Evolutionary conservation across 352 stramenopile genomes (phyloP).

Genomic region (Plasmopara halstedii): DNA sequence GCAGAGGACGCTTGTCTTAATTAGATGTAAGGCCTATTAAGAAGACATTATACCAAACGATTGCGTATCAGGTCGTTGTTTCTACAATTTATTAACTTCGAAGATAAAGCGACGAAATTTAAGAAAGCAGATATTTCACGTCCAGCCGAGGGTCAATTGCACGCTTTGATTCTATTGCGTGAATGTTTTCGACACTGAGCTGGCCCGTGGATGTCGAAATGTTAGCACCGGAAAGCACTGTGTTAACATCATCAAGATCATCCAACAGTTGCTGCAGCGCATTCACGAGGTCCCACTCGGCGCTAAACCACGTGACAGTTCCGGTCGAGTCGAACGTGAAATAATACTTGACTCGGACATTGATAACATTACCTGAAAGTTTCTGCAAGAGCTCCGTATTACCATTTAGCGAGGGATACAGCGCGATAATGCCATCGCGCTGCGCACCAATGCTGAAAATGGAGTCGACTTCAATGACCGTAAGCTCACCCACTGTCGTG

Average conservation of each 20-base stretch:
- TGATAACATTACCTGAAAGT: slow-evolving; percentile 31
- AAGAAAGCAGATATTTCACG: slow-evolving; percentile 41
- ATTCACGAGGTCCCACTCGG: slow-evolving; percentile 49
- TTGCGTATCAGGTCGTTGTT: too few species aligned
- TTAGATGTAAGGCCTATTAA: too few species aligned
- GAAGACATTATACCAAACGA: too few species aligned
- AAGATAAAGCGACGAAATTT: too few species aligned
- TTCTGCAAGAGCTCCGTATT: slow-evolving; percentile 44
- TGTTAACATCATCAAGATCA: slow-evolving; percentile 27
- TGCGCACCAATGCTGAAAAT: slow-evolving; percentile 30
- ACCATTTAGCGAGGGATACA: slow-evolving; percentile 36
- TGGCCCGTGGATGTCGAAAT: slow-evolving; percentile 53
- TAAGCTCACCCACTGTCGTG: slow-evolving; percentile 28
- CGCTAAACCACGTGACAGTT: slow-evolving; percentile 43
- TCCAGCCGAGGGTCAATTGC: slow-evolving; percentile 24
- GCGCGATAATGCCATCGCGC: slow-evolving; percentile 31
- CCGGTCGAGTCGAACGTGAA: slow-evolving; percentile 46
- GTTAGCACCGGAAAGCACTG: slow-evolving; percentile 32
- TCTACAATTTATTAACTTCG: too few species aligned
- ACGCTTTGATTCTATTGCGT: slow-evolving; percentile 2
- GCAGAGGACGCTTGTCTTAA: too few species aligned
- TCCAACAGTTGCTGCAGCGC: slow-evolving; percentile 35
- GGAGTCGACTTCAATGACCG: slow-evolving; percentile 30
- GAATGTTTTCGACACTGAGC: slow-evolving; percentile 17
- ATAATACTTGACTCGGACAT: slow-evolving; percentile 34